Evolutionary conservation across 2,329 filamentous ascomycete genomes (phyloP).

Genomic region (Arthroderma sp.): DNA sequence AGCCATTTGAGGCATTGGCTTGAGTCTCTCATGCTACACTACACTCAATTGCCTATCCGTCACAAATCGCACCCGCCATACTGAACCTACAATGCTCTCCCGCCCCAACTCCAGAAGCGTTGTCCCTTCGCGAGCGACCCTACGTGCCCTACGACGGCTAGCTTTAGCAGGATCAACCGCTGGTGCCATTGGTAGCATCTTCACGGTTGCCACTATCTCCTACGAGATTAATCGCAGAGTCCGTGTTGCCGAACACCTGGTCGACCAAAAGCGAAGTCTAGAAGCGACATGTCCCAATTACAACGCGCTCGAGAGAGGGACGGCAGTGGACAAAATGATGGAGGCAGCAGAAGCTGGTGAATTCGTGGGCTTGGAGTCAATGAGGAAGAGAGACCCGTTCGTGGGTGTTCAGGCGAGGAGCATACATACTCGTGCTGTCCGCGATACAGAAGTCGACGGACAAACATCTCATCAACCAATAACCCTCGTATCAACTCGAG

Average conservation of each 20-base stretch:
- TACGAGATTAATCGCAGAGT: slow-evolving; percentile 31
- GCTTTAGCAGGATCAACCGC: slow-evolving; percentile 21
- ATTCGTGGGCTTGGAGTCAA: slow-evolving; percentile 26
- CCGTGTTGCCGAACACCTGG: slow-evolving; percentile 27
- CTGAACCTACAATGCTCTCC: slow-evolving; percentile 6
- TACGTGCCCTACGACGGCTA: slow-evolving; percentile 28
- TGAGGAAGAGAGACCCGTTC: slow-evolving; percentile 16
- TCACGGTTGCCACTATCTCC: slow-evolving; percentile 27
- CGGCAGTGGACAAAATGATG: slow-evolving; percentile 28
- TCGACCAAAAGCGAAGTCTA: slow-evolving; percentile 32
- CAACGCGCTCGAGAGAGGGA: slow-evolving; percentile 26
- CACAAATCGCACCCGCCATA: neutral
- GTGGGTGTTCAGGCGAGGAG: too few species aligned
- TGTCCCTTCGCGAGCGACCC: slow-evolving; percentile 32
- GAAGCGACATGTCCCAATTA: slow-evolving; percentile 30
- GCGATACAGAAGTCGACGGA: too few species aligned
- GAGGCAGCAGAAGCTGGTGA: slow-evolving; percentile 33
- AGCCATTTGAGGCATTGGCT: too few species aligned
- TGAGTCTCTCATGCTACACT: too few species aligned
- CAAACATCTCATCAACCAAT: too few species aligned
- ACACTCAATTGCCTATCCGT: too few species aligned
- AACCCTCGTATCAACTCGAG: too few species aligned
- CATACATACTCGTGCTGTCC: too few species aligned
- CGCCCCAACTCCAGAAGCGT: slow-evolving; percentile 21
- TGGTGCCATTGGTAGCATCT: slow-evolving; percentile 24